phyloP scores from a whole-genome alignment of 148 eudicot species.

The Camellia japonica region DNA sequence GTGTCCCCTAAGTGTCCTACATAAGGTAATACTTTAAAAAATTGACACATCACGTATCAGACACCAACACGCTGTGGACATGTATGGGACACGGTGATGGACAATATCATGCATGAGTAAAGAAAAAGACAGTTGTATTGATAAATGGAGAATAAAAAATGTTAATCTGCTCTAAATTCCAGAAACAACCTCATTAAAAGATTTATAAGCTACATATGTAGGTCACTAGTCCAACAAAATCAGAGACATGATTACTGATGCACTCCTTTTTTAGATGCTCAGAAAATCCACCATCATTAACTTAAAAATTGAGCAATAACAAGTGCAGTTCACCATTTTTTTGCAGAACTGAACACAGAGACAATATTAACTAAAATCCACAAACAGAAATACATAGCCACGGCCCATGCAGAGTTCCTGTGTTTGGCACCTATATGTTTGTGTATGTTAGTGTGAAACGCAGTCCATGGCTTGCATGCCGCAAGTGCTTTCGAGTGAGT shows the following conservation, averaged over 20 bases:
- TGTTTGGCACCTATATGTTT: not conserved
- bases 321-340: not conserved
- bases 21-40: too few relatives aligned
- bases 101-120: too few relatives aligned
- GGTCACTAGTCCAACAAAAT: not conserved
- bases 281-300: not conserved
- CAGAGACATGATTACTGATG: not conserved
- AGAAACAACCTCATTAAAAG: not conserved
- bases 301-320: not conserved
- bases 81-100: too few relatives aligned
- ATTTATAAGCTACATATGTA: not conserved
- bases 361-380: not conserved
- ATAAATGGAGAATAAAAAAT: not conserved
- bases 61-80: too few relatives aligned
- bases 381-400: not conserved
- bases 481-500: too few relatives aligned
- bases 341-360: not conserved
- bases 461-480: too few relatives aligned
- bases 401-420: not conserved
- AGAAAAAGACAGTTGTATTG: not conserved
- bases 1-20: too few relatives aligned
- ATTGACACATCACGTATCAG: too few relatives aligned
- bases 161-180: not conserved
- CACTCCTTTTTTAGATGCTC: not conserved
- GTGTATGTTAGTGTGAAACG: too few relatives aligned